These are phyloP conservation scores for Tulasnella sp. DNA, from an alignment of 768 basidiomycete species.

Conservation along the genomic window DNA sequence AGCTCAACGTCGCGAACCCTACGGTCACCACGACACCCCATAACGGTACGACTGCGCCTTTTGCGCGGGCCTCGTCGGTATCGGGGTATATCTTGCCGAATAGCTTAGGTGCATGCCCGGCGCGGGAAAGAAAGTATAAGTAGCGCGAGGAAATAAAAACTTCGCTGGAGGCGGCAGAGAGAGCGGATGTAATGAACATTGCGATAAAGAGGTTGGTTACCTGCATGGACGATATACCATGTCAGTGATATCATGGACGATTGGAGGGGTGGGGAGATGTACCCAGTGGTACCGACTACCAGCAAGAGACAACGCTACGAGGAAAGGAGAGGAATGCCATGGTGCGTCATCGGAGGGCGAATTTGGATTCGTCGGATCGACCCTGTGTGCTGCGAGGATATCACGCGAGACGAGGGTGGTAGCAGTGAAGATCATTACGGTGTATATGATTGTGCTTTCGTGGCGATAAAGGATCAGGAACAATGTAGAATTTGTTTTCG, in stretches of 20 bases:
- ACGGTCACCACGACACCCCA: neutral
- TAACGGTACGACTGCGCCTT: constrained; percentile 6
- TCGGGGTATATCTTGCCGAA: constrained; percentile 7
- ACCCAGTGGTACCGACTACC: neutral
- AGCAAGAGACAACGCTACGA: neutral
- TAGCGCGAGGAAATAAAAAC: constrained; percentile 16
- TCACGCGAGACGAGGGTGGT: neutral
- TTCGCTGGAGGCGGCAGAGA: constrained; percentile 11
- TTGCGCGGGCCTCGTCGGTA: neutral
- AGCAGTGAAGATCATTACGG: neutral
- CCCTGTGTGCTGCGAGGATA: neutral
- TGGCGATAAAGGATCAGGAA: neutral
- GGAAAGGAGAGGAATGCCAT: neutral
- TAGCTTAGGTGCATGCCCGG: constrained; percentile 17
- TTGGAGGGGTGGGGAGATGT: neutral
- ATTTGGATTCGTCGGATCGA: neutral
- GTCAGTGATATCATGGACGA: neutral
- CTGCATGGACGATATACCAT: neutral
- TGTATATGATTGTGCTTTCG: neutral
- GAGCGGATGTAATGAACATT: constrained; percentile 9
- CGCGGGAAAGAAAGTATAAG: constrained; percentile 12
- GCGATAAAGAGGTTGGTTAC: constrained; percentile 10
- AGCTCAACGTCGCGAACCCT: neutral
- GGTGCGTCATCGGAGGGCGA: neutral
- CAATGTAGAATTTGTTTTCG: neutral